phyloP scores from a whole-genome alignment of 2,329 filamentous ascomycete genomes.

The Fusarium sp. region DNA sequence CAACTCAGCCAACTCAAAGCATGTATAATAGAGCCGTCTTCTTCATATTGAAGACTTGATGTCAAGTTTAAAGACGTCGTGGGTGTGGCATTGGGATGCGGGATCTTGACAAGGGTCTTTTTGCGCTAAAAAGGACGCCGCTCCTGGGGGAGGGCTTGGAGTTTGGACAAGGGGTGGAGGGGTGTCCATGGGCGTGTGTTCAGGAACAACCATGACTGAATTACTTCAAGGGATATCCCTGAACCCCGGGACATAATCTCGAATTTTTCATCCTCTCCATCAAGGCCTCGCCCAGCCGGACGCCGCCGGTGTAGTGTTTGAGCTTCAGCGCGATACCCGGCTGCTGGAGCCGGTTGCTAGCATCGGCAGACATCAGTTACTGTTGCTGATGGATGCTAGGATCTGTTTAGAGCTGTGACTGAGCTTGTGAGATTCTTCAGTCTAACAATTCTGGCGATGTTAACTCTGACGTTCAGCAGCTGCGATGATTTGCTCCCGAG shows the following conservation, averaged over 20 bases:
- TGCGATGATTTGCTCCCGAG: not conserved
- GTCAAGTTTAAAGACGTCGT: constrained; percentile 41
- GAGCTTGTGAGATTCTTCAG: constrained; percentile 5
- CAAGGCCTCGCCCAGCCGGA: constrained; percentile 38
- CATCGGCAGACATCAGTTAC: constrained; percentile 24
- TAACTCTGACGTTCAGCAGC: not conserved
- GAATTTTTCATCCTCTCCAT: constrained; percentile 36
- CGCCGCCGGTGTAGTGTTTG: constrained; percentile 38
- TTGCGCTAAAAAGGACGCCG: constrained; percentile 41
- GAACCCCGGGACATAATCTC: constrained; percentile 39
- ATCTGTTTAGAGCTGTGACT: constrained; percentile 1
- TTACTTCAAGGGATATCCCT: constrained; percentile 36
- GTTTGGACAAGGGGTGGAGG: constrained; percentile 36
- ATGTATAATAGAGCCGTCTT: constrained; percentile 26
- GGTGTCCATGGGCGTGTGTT: constrained; percentile 24
- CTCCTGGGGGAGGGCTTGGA: constrained; percentile 33
- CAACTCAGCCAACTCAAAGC: not conserved
- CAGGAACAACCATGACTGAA: constrained; percentile 20
- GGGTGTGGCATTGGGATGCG: constrained; percentile 43
- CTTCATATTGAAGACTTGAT: constrained; percentile 33
- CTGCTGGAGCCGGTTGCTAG: constrained; percentile 37
- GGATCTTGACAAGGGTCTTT: constrained; percentile 42
- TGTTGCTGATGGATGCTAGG: not conserved
- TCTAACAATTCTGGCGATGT: not conserved
- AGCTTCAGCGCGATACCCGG: constrained; percentile 36